phyloP scores from a whole-genome alignment of 176 grass and related monocot genomes.

The Aegilops longissima region DNA sequence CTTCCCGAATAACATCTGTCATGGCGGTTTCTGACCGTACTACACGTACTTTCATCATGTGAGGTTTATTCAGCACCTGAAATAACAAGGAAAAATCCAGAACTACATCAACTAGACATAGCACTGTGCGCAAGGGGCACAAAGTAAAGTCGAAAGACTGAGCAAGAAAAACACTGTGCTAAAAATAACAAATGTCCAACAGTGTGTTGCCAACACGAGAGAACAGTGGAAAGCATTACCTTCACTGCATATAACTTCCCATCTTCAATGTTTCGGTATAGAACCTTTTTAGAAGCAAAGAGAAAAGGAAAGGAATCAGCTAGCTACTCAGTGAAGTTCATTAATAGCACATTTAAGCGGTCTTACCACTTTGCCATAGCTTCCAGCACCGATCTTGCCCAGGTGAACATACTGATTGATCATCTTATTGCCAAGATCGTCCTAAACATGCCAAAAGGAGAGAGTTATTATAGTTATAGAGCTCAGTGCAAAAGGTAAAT shows the following conservation, averaged over 20 bases:
- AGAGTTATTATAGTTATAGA: neutral
- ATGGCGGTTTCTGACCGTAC: constrained; percentile 80
- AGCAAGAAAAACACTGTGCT: neutral
- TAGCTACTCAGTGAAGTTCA: neutral
- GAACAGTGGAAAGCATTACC: constrained; percentile 38
- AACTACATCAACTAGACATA: constrained; percentile 31
- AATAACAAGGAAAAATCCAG: constrained; percentile 24
- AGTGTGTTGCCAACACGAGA: neutral
- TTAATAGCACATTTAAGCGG: constrained; percentile 20
- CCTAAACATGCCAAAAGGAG: constrained; percentile 46
- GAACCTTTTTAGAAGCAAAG: constrained; percentile 50
- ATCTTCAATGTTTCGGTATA: constrained; percentile 68
- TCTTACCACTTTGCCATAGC: constrained; percentile 98
- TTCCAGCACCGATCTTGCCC: constrained; percentile 78
- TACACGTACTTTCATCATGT: constrained; percentile 70
- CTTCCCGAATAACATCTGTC: constrained; percentile 91
- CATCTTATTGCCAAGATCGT: constrained; percentile 78
- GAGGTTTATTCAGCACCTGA: constrained; percentile 75
- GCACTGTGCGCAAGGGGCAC: neutral
- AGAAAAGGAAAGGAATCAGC: neutral
- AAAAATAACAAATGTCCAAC: neutral
- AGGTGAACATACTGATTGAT: constrained; percentile 83
- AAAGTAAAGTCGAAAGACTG: neutral
- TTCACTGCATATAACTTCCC: constrained; percentile 82
- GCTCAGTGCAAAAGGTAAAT: constrained; percentile 8